Evolutionary conservation across 2,329 filamentous ascomycete species (phyloP), one percentile per base, ranked within the genome.

Genomic region (Fusarium sp.): DNA sequence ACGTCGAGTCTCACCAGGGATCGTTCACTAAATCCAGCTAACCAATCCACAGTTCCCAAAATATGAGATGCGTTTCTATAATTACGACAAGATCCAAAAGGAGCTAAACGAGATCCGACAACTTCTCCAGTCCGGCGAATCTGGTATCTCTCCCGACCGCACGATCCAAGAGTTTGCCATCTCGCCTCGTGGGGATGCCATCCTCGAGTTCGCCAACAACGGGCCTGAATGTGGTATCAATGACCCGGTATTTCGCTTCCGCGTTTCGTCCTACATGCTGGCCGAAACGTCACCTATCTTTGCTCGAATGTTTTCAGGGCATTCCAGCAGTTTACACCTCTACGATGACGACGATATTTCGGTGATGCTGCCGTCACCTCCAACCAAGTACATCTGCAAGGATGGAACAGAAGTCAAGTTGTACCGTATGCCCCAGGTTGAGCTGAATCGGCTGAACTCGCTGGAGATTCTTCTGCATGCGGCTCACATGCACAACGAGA

Each of bases 261-360:
- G 85, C 7, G 85, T 88, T 7, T 86, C 85, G 0, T 87, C 85
- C 1, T 80, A 83, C 66, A 80, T 86, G 74, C 75, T 88, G 13
- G 81, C 84, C 4, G 84, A 87, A 74, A 83, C 83, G 0, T 88
- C 87, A 12, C 84, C 85, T 7, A 80, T 88, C 5, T 88, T 88
- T 65, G 81, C 82, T 0, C 79, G 82, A 41, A 84, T 87, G 75
- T 85, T 88, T 53, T 70, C 76, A 1, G 77, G 77, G 0, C 73
- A 76, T 50, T 47, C 76, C 9, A 75, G 62, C 66, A 76, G 78
- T 71, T 63, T 76, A 7, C 71, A 75, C 7, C 46, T 80, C 0
- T 75, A 81, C 59, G 81, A 82, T n/a, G 77, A 79, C 8, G 80
- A 80, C 4, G 79, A 81, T 48, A 78, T 82, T 6, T 65, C 74